A percentile compares a stretch with the other conserved stretches of the same genome.
phyloP scores from a whole-genome alignment of 2,329 filamentous ascomycete species.

The Colletotrichum trifolii region DNA sequence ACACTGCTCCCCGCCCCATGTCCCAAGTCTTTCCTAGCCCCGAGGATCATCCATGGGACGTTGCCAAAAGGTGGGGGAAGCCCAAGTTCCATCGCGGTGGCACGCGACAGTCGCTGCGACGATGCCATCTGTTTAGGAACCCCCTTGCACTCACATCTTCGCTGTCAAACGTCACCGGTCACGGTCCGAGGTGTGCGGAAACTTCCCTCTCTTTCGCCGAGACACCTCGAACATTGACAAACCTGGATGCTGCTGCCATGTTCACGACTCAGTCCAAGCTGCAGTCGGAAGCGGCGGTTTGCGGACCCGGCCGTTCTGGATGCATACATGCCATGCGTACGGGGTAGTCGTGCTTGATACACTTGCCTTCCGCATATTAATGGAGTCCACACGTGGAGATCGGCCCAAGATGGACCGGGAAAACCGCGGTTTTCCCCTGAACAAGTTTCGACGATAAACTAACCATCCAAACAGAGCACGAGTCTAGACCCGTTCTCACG shows the following conservation, averaged over 20 bases:
- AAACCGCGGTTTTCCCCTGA: constrained; percentile 22
- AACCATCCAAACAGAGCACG: too few relatives aligned
- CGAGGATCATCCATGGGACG: constrained; percentile 32
- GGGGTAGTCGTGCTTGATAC: too few relatives aligned
- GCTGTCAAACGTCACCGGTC: not conserved
- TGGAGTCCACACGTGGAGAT: constrained; percentile 2
- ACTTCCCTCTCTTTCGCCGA: constrained; percentile 2
- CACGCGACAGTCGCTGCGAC: constrained; percentile 18
- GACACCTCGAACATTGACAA: constrained; percentile 1
- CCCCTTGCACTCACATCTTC: constrained; percentile 1
- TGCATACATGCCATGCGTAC: too few relatives aligned
- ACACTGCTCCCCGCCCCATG: constrained; percentile 18
- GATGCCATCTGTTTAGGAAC: constrained; percentile 22
- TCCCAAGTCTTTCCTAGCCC: constrained; percentile 19
- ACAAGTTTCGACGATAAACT: not conserved
- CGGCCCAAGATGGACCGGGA: constrained; percentile 5
- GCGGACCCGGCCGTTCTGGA: too few relatives aligned
- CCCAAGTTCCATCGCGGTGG: too few relatives aligned
- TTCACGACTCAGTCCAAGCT: constrained; percentile 22
- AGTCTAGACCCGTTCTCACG: not conserved
- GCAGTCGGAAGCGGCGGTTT: constrained; percentile 16
- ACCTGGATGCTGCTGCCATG: constrained; percentile 1
- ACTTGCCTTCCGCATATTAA: not conserved
- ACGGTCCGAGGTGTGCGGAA: constrained; percentile 20
- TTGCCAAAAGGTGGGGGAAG: constrained; percentile 23